Base-by-base conservation (phyloP, 257 asterid species). In the Jacaranda copaia region DNA sequence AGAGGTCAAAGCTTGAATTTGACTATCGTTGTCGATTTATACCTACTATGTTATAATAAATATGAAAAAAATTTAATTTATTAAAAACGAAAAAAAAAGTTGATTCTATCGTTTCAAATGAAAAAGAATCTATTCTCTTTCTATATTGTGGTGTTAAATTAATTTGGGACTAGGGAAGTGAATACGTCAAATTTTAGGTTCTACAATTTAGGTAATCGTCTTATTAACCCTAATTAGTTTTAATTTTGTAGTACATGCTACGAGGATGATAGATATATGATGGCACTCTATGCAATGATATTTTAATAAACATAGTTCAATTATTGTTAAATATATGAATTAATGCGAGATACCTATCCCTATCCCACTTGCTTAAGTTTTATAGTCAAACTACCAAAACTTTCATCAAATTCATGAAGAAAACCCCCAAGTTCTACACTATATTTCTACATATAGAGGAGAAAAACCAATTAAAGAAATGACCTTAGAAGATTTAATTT, bases 21-120 rank as follows among this genome's bases (percentile, higher is more conserved):
- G 96, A 90, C 97, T 92, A 85, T 92, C 93, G 5, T 81, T 90
- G 53, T 88, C 96, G 52, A 68, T 51, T 66, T 67, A 68, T 74
- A 88, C 93, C 96, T 78, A 85, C 84, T 82, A n/a, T 82, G 79
- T 78, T 85, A 81, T 80, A 57, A 81, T 81, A 80, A 60, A 67
- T 76, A 36, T 36, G 55, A 55, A 0, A 70, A 38, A 65, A 66
- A 36, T 40, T 20, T 15, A 52, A 20, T 14, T 61, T 60, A 61
- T 25, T 0, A 16, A 9, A 19, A 13, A 38, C 9, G 3, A 1
- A 53, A 0, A 3, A 15, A 48, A 6, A 43, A 62, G 40, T 32
- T 43, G 36, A 73, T 4, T 45, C 12, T 16, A 4, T 52, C 2
- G 19, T 8, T 64, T 68, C 51, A 81, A 81, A n/a, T 48, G 81